Evolutionary conservation across 257 asterid genomes (phyloP), one percentile per base, ranked within the genome.

Genomic region (Penstemon newberryi): DNA sequence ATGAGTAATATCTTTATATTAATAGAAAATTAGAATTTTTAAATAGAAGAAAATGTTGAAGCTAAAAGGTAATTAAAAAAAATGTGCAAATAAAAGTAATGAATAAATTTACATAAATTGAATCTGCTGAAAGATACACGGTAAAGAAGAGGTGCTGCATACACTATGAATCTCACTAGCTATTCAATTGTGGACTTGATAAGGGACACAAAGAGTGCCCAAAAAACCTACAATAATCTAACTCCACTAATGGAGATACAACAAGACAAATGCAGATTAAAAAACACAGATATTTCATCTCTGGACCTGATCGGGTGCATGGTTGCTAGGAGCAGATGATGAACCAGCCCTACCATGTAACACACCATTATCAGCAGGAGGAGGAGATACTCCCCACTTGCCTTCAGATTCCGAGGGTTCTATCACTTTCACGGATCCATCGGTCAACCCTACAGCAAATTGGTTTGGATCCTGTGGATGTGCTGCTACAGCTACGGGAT

Each of bases 341-440:
- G 96, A 86, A 62, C 90, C 96, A 15, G 81, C 56, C 74, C 93
- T 82, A 7, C 95, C 88, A 36, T 84, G 82, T 62, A 91, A 42
- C 9, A 81, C 55, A 13, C 95, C 95, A 2, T 19, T n/a, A 9
- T 83, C 89, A 18, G 88, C 95, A 5, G 80, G 78, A 1, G 96
- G 97, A 33, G 93, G 96, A 64, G 86, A 77, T 55, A 65, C 73
- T 56, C 98, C 96, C 97, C 98, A 90, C 82, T 76, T 90, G 39
- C 89, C 75, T 42, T 90, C 97, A 0, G 90, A 82, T 73, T 92
- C 98, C n/a, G 82, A 60, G 9, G 98, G 98, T 78, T 92, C 98
- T 62, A 92, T 76, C 71, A 92, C 98, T 77, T 90, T 92, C n/a
- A 92, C 96, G 0, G 96, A 82, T 59, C 98, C 97, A 55, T 92